Conservation (phyloP, 2,329 filamentous ascomycete genomes). For the Fusarium musae region DNA sequence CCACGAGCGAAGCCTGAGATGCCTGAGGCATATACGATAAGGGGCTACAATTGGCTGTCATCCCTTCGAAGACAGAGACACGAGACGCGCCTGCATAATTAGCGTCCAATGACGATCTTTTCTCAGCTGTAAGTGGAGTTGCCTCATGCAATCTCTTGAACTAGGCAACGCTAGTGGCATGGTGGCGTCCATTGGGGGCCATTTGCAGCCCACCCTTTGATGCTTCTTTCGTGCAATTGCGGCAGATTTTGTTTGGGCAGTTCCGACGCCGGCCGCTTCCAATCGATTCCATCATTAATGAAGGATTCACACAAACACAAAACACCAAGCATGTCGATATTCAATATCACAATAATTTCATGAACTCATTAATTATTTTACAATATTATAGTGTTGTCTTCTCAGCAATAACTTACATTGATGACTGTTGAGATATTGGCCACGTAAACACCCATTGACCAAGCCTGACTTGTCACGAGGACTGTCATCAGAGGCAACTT, state of each 20-base stretch:
- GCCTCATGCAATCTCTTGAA: constrained; percentile 29
- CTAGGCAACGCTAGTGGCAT: constrained; percentile 11
- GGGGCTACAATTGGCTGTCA: constrained; percentile 31
- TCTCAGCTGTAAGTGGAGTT: constrained; percentile 5
- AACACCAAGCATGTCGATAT: not conserved
- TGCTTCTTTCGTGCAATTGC: constrained; percentile 15
- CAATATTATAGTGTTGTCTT: not conserved
- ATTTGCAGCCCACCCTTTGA: constrained; percentile 9
- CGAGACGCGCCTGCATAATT: constrained; percentile 39
- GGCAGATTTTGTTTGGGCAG: constrained; percentile 27
- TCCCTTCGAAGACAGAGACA: constrained; percentile 18
- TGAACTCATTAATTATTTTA: not conserved
- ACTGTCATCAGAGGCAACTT: not conserved
- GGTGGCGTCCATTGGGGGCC: constrained; percentile 11
- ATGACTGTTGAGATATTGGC: not conserved
- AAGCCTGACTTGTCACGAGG: not conserved
- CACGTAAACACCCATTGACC: not conserved
- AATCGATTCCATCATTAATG: constrained; percentile 19
- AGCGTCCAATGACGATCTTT: constrained; percentile 28
- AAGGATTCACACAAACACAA: constrained; percentile 4
- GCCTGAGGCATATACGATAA: constrained; percentile 39
- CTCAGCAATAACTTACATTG: not conserved
- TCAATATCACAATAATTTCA: not conserved
- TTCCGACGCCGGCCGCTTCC: constrained; percentile 24
- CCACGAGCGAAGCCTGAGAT: constrained; percentile 35